Conservation (phyloP, 83 land plant species). For the Thuja plicata region DNA sequence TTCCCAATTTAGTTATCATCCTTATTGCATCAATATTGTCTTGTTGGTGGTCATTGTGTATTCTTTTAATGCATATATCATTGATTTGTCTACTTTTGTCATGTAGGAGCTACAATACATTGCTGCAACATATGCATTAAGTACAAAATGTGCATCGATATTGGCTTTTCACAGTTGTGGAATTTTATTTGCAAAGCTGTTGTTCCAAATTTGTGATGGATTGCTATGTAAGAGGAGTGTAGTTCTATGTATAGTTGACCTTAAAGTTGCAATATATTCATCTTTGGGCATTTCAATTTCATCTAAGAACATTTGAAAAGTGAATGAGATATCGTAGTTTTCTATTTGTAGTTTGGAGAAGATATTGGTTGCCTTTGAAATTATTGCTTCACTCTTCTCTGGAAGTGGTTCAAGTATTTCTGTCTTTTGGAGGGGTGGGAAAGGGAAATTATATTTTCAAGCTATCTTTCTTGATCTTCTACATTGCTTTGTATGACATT, state of each 20-base stretch:
- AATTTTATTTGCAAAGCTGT: neutral
- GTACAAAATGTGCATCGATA: neutral
- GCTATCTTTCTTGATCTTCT: neutral
- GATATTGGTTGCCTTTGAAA: neutral
- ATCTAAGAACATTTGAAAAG: neutral
- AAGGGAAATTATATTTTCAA: neutral
- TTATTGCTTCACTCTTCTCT: neutral
- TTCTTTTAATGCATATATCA: neutral
- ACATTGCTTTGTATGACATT: neutral
- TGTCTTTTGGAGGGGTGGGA: neutral
- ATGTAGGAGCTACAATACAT: neutral
- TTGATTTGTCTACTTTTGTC: neutral
- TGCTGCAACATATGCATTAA: neutral
- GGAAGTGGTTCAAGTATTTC: neutral
- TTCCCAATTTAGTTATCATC: no score
- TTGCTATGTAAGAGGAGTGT: neutral
- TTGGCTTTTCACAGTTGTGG: neutral
- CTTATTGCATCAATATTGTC: no score
- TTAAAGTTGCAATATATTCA: neutral
- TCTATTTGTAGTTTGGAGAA: neutral
- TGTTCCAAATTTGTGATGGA: neutral
- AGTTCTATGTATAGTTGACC: neutral
- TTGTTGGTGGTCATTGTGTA: no score
- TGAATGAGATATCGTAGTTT: neutral
- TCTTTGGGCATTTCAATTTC: neutral